These are phyloP conservation scores for Mycena indigotica DNA, from an alignment of 768 basidiomycete genomes.

Conservation along the genomic window DNA sequence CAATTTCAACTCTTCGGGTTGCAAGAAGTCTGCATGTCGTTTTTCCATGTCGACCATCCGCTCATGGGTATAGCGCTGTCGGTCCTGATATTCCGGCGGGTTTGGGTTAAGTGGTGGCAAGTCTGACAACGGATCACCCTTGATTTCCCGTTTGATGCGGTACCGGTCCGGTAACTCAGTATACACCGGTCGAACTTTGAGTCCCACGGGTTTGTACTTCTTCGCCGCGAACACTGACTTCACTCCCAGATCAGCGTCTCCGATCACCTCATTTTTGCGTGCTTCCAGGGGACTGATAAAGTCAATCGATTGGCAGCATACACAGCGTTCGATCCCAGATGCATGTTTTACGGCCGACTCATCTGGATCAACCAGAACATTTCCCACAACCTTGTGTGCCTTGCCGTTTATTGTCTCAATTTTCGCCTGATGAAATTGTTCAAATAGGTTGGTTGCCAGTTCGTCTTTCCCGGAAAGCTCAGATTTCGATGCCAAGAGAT, in stretches of 20 bases:
- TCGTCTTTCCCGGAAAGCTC: neutral
- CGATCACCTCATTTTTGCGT: neutral
- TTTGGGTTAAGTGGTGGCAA: constrained; percentile 20
- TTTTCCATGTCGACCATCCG: constrained; percentile 21
- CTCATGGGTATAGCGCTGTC: constrained; percentile 22
- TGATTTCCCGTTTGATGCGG: constrained; percentile 18
- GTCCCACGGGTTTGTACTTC: constrained; percentile 26
- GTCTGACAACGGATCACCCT: constrained; percentile 27
- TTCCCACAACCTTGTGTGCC: constrained; percentile 10
- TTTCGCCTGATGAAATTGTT: neutral
- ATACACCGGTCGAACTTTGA: constrained; percentile 24
- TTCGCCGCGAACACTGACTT: constrained; percentile 10
- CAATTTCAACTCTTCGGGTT: constrained; percentile 30
- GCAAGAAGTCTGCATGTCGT: constrained; percentile 26
- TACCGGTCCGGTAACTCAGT: constrained; percentile 25
- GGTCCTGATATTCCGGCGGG: constrained; percentile 24
- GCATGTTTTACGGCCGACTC: neutral
- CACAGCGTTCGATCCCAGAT: neutral
- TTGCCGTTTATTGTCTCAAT: neutral
- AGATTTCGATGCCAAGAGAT: neutral
- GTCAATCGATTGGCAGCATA: neutral
- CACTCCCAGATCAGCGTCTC: neutral
- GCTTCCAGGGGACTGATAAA: too few species aligned
- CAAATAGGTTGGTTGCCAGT: neutral
- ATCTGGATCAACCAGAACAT: neutral